These are phyloP conservation scores for Mycena leptocephala DNA, from an alignment of 768 basidiomycete genomes.

Conservation along the genomic window DNA sequence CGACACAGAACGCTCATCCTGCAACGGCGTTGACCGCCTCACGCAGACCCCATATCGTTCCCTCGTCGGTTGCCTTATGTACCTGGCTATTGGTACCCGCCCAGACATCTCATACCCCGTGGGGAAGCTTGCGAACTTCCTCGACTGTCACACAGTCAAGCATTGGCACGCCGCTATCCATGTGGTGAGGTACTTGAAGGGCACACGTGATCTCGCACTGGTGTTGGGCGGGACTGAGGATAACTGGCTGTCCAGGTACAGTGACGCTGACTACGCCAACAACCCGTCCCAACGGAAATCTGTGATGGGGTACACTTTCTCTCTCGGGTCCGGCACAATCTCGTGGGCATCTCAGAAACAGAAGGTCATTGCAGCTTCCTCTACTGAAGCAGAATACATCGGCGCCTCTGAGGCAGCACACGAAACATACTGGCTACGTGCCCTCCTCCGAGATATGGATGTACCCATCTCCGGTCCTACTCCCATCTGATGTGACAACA, in stretches of 20 bases:
- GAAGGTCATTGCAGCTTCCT: slow-evolving; percentile 48
- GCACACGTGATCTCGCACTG: background rate
- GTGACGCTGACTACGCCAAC: background rate
- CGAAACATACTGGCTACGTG: slow-evolving; percentile 41
- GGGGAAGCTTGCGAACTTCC: too few relatives aligned
- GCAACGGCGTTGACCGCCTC: too few relatives aligned
- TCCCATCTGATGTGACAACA: slow-evolving; percentile 29
- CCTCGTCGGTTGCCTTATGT: too few relatives aligned
- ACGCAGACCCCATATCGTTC: too few relatives aligned
- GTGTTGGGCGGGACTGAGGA: background rate
- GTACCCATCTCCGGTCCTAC: slow-evolving; percentile 22
- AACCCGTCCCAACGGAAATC: background rate
- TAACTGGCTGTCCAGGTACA: background rate
- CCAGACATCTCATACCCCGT: too few relatives aligned
- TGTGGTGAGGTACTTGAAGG: too few relatives aligned
- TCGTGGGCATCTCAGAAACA: slow-evolving; percentile 23
- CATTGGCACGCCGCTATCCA: too few relatives aligned
- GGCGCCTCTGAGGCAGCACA: slow-evolving; percentile 34
- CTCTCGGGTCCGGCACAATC: too few relatives aligned
- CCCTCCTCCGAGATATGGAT: slow-evolving; percentile 29
- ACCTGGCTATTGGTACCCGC: too few relatives aligned
- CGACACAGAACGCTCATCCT: too few relatives aligned
- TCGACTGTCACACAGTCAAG: too few relatives aligned
- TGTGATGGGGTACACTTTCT: background rate
- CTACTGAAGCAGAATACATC: slow-evolving; percentile 55